Evolutionary conservation across 306 rosid species (phyloP), one percentile per base, ranked within the genome.

Genomic region (Mimosa pudica): DNA sequence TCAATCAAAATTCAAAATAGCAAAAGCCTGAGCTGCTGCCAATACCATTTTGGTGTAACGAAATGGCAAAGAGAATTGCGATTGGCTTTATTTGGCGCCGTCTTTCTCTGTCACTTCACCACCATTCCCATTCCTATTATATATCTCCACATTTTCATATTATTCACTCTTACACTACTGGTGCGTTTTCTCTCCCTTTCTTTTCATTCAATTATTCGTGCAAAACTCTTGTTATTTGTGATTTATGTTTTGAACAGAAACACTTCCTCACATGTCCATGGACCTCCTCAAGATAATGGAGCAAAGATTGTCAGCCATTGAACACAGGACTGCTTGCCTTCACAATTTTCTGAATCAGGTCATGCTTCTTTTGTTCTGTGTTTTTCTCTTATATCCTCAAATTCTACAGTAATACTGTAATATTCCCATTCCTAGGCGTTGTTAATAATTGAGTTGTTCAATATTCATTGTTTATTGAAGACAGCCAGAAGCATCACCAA

Each of bases 401-500:
- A 46, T 14, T 68, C 58, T 75, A 24, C 30, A 10, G 5, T 44
- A 49, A 44, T 18, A 14, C 46, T 18, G 35, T 17, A 17, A 42
- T 6, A 24, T 38, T 30, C 64, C 35, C 32, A 64, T 52, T 74
- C 38, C 32, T 30, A 10, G 13, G 20, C 20, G 42, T 78, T 1
- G 49, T 24, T 63, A 33, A 12, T 48, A 3, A 44, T 81, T 70
- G 47, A 10, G 63, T 64, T 80, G 69, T 61, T 75, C 73, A 63
- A 77, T 71, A 81, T 74, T 72, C 60, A 69, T 76, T 85, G 72
- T 85, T 90, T 82, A 77, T 80, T 88, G 90, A 92, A 92, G 94
- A 88, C 94, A 94, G 98, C 91, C 97, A 44, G 91, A 89, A 86
- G 89, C 89, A 79, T 73, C 94, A 33, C 96, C 97, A 13, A 80